Conservation (phyloP, 1,284 basidiomycete species). For the Irpex rosettiformis region DNA sequence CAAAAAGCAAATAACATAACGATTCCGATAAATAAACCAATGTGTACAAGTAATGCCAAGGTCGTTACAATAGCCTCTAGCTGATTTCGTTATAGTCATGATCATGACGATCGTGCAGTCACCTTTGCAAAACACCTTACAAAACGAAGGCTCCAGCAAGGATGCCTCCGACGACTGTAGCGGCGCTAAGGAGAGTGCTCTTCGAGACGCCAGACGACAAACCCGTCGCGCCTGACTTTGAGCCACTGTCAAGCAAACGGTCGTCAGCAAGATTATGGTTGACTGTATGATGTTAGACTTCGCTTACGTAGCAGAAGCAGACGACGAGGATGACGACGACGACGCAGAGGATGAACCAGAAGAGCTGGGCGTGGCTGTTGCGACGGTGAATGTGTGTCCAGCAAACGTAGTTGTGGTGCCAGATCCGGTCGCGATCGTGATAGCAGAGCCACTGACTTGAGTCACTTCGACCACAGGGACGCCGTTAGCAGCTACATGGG, state of each 20-base stretch:
- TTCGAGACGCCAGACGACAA: constrained; percentile 3
- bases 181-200: constrained; percentile 7
- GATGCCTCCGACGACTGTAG: constrained; percentile 14
- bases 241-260: too few species aligned
- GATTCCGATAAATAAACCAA: not conserved
- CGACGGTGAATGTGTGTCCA: constrained; percentile 23
- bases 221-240: constrained; percentile 4
- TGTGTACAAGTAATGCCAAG: not conserved
- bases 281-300: too few species aligned
- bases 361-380: constrained; percentile 9
- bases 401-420: constrained; percentile 23
- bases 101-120: not conserved
- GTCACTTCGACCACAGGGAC: constrained; percentile 25
- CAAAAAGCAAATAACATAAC: not conserved
- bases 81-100: not conserved
- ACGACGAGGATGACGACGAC: not conserved
- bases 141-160: constrained; percentile 13
- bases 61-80: not conserved
- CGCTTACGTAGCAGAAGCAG: not conserved
- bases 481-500: constrained; percentile 17
- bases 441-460: constrained; percentile 20
- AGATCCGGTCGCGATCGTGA: constrained; percentile 18
- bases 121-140: constrained; percentile 3
- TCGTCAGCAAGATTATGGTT: too few species aligned
- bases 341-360: constrained; percentile 6